A percentile compares a stretch with the other conserved stretches of the same genome.
phyloP scores from a whole-genome alignment of 2,329 filamentous ascomycete species.

The Botrytis elliptica region DNA sequence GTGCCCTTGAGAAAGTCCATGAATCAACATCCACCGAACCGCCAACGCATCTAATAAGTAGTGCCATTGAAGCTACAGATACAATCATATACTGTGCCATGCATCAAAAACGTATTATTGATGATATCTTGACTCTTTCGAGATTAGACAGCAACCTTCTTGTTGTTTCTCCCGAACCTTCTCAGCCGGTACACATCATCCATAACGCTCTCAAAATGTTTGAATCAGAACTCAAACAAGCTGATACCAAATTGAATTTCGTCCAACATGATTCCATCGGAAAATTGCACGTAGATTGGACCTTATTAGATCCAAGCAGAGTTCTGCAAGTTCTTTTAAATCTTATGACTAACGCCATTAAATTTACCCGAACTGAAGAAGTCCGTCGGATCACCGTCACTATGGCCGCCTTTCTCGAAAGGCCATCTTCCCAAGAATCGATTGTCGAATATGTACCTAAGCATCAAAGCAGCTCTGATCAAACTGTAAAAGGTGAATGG shows the following conservation, averaged over 20 bases:
- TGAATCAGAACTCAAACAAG: slow-evolving; percentile 68
- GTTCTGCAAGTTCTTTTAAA: slow-evolving; percentile 80
- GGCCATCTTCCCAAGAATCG: background rate
- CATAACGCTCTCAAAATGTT: slow-evolving; percentile 74
- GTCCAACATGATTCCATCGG: slow-evolving; percentile 61
- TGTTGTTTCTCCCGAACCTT: slow-evolving; percentile 66
- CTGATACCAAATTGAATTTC: slow-evolving; percentile 65
- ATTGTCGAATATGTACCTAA: slow-evolving; percentile 13
- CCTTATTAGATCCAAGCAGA: slow-evolving; percentile 68
- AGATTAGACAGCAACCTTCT: slow-evolving; percentile 70
- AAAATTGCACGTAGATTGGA: slow-evolving; percentile 59
- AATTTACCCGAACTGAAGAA: slow-evolving; percentile 57
- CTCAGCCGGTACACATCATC: slow-evolving; percentile 65
- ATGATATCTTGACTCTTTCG: slow-evolving; percentile 60
- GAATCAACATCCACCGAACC: slow-evolving; percentile 37
- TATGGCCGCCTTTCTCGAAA: background rate
- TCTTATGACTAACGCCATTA: slow-evolving; percentile 76
- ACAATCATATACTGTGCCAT: slow-evolving; percentile 72
- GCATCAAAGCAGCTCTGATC: background rate
- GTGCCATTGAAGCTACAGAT: slow-evolving; percentile 71
- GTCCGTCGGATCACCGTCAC: slow-evolving; percentile 8
- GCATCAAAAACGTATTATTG: slow-evolving; percentile 71
- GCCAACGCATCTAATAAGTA: slow-evolving; percentile 50
- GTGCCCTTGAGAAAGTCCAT: slow-evolving; percentile 41
- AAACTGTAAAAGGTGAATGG: slow-evolving; percentile 7